A percentile compares a stretch with the other conserved stretches of the same genome.
phyloP scores from a whole-genome alignment of 1,284 basidiomycete species.

The Trametes sp. region DNA sequence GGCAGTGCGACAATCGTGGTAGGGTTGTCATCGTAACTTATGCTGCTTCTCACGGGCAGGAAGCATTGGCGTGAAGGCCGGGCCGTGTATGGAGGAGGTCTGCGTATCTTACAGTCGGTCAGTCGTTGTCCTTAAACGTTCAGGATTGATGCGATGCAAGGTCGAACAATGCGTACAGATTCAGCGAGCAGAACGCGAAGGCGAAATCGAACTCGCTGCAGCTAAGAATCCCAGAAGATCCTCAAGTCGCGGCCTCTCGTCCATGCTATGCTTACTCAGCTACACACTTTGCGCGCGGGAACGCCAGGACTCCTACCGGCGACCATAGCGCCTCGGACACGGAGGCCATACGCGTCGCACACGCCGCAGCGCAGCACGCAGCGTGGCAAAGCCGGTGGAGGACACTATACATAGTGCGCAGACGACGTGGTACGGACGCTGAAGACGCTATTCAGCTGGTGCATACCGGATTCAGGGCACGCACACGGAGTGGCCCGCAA shows the following conservation, averaged over 20 bases:
- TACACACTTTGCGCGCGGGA: no score
- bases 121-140: no score
- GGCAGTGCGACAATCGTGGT: neutral
- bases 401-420: neutral
- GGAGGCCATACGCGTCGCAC: neutral
- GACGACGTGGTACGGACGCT: neutral
- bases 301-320: neutral
- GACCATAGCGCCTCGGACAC: neutral
- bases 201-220: no score
- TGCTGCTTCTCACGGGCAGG: neutral
- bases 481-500: neutral
- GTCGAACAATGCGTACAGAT: no score
- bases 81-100: neutral
- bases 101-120: no score
- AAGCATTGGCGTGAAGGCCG: neutral
- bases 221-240: no score
- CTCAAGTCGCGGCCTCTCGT: no score
- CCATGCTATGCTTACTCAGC: no score
- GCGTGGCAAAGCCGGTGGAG: neutral
- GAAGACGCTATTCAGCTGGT: conserved; percentile 1
- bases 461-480: conserved; percentile 4
- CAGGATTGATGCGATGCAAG: no score
- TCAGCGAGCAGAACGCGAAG: no score
- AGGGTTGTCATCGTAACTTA: neutral
- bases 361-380: conserved; percentile 1